Evolutionary conservation across 768 basidiomycete species (phyloP), one percentile per base, ranked within the genome.

Genomic region (Mycena capillaripes): DNA sequence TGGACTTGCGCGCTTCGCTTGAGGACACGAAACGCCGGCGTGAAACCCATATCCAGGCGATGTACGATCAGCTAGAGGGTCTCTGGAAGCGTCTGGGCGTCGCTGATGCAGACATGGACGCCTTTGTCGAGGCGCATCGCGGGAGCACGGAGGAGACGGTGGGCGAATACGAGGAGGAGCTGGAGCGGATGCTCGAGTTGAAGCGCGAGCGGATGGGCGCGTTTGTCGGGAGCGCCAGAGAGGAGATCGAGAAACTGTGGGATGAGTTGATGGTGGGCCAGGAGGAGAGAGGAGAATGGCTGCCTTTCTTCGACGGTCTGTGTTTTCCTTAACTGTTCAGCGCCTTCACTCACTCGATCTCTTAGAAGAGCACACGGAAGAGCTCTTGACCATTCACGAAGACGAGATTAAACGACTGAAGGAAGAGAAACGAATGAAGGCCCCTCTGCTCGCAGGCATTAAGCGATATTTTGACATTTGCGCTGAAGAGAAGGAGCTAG

Each of bases 31-130:
- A 96, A 81, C 87, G 88, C 42, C 84, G 88, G 34, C 88, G 97
- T 16, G 96, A 97, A 77, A 83, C 89, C 1, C 91, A 92, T 74
- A 98, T 99, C 34, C 97, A 99, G 80, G 88, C 92, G 0, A 93
- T 98, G 86, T 99, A 97, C 78, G 96, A 99, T 80, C 91, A 96
- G 73, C 88, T 99, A 1, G 97, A 97, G 79, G 91, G 91, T 0
- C 87, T 99, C 4, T 99, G 97, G 97, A 88, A 88, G 69, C 84
- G 97, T 66, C 86, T 99, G 69, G 97, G 95, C 17, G 91, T 97
- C 6, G 80, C 87, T 0, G 94, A 97, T 57, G 82, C 81, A 0
- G 93, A 92, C 53, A 96, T 97, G 90, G 96, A 99, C 76, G 90
- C 88, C n/a, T 99, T 99, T 78, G 93, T 98, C 0, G 96, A 98